A percentile compares a stretch with the other conserved stretches of the same genome.
phyloP scores from a whole-genome alignment of 805 yeast genomes.

The Middelhovenomyces tepae region DNA sequence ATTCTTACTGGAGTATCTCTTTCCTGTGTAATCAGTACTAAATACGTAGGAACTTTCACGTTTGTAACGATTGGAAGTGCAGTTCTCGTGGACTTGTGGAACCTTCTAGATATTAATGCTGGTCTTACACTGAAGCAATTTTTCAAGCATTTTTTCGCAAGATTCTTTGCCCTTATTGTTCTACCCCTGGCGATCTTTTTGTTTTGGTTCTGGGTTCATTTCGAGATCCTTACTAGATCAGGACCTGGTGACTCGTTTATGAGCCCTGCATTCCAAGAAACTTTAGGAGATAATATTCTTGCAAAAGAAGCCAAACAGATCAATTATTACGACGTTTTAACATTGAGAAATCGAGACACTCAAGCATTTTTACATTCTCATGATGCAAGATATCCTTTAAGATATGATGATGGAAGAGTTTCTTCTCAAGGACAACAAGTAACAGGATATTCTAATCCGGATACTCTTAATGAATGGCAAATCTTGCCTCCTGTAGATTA shows the following conservation, averaged over 20 bases:
- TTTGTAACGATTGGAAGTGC: conserved; percentile 82
- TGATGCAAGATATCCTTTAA: conserved; percentile 62
- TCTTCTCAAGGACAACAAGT: conserved; percentile 95
- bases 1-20: conserved; percentile 72
- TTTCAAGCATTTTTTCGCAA: conserved; percentile 61
- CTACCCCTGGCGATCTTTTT: conserved; percentile 76
- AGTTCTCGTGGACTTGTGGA: conserved; percentile 82
- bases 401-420: conserved; percentile 93
- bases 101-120: conserved; percentile 58
- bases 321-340: conserved; percentile 66
- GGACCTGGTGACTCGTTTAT: conserved; percentile 96
- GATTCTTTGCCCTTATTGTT: conserved; percentile 62
- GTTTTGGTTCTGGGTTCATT: conserved; percentile 89
- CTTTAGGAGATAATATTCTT: conserved; percentile 73
- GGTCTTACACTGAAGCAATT: conserved; percentile 49
- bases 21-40: conserved; percentile 89
- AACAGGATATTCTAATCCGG: conserved; percentile 50
- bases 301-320: conserved; percentile 64
- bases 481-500: conserved; percentile 54
- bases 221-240: conserved; percentile 67
- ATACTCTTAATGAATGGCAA: conserved; percentile 75
- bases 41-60: conserved; percentile 92
- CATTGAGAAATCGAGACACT: conserved; percentile 75
- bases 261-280: conserved; percentile 93
- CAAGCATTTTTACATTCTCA: conserved; percentile 80